phyloP scores from a whole-genome alignment of 345 rosid genomes.

The Rhodomyrtus tomentosa region DNA sequence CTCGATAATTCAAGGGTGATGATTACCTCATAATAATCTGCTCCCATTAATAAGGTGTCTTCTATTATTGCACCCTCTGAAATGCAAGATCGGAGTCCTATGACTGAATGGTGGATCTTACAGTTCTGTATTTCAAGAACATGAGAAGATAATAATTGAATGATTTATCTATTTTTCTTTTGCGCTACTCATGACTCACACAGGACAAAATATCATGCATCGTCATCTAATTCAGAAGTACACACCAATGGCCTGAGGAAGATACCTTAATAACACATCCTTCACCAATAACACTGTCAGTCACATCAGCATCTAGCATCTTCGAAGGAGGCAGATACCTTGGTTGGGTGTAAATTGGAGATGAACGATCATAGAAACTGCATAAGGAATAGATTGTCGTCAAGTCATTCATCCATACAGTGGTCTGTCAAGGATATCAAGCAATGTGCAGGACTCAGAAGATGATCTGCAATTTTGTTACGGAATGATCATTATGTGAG shows the following conservation, averaged over 20 bases:
- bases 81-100: slow-evolving; percentile 94
- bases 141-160: neutral
- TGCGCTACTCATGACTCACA: neutral
- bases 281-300: slow-evolving; percentile 95
- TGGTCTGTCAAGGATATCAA: neutral
- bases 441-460: neutral
- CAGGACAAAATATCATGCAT: neutral
- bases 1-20: neutral
- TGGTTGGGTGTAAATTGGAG: slow-evolving; percentile 96
- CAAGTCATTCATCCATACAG: neutral
- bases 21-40: slow-evolving; percentile 85
- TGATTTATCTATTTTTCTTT: neutral
- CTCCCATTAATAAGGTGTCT: slow-evolving; percentile 90
- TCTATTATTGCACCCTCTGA: slow-evolving; percentile 94
- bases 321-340: slow-evolving; percentile 93
- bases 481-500: neutral
- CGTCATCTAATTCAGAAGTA: neutral
- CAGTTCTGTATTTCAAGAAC: slow-evolving; percentile 46
- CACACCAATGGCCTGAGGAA: neutral
- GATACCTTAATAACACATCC: slow-evolving; percentile 91
- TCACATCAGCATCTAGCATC: slow-evolving; percentile 98
- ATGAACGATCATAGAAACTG: slow-evolving; percentile 94
- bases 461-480: neutral
- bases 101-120: slow-evolving; percentile 87
- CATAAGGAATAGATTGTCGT: neutral